Base-by-base conservation (phyloP, 192 early-diverging fungal species). In the Rhizophlyctis rosea region DNA sequence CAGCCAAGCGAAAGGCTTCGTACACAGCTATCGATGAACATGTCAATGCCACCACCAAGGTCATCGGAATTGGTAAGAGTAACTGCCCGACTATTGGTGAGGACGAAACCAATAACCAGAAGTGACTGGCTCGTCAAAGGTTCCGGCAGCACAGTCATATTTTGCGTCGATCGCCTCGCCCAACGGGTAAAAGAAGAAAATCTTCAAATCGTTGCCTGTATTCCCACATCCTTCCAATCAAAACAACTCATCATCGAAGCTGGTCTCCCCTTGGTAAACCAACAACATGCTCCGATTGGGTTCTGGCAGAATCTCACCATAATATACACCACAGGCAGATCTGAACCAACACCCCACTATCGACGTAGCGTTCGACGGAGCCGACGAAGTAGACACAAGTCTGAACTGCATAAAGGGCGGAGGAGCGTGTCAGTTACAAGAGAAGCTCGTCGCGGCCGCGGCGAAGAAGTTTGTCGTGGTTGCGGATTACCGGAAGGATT, bases 391-490 rank as follows among this genome's bases (percentile, higher is more conserved):
- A 31, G 95, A 98, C 64, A 59, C 86, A 13, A 71, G 85, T 61
- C 76, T 95, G 62, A 95, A 96, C 71, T 90, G 85, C 23, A 98
- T 98, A 76, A 98, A 98, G 77, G 93, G 95, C 24, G 95, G 95
- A 27, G 95, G 95, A 54, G 95, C 76, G 28, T 93, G 92, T 52
- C 95, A 98, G 52, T 74, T 98, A 60, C 92, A 91, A 67, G 95
- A 98, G 69, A 95, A 95, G 78, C 81, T 95, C 11, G 91, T 98
- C 34, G 93, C 93, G 21, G 80, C 84, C 58, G 88, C 87, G 1
- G 82, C 92, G 21, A 83, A 81, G 47, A 89, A 85, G 69, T 89
- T 94, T 71, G 80, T 95, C 18, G 77, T 98, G 57, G 88, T 98
- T 60, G 95, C 91, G 34, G 95, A 98, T 71, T 90, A 86, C 71